Evolutionary conservation across 2,329 filamentous ascomycete genomes (phyloP).

Genomic region (Fusarium mexicanum): DNA sequence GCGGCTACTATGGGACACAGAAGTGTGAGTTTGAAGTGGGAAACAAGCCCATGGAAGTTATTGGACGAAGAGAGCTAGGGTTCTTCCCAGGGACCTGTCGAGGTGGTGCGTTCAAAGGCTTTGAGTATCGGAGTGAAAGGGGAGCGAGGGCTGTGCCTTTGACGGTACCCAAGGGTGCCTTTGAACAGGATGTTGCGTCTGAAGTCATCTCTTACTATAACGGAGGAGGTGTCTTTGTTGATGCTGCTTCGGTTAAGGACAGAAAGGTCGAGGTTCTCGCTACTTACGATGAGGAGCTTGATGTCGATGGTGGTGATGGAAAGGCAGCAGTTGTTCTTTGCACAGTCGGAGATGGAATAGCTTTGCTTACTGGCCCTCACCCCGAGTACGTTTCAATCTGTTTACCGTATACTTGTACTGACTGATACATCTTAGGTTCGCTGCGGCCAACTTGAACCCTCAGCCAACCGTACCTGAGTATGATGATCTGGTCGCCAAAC

Average conservation of each 20-base stretch:
- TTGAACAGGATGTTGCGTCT: constrained; percentile 66
- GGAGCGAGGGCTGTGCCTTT: constrained; percentile 80
- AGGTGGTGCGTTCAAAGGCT: constrained; percentile 87
- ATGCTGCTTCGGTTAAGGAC: constrained; percentile 70
- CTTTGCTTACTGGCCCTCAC: constrained; percentile 86
- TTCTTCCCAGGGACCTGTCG: constrained; percentile 91
- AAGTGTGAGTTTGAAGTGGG: constrained; percentile 94
- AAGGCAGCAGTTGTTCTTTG: constrained; percentile 86
- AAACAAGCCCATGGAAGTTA: constrained; percentile 78
- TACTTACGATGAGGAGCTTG: constrained; percentile 77
- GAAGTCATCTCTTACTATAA: constrained; percentile 87
- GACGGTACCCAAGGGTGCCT: constrained; percentile 68
- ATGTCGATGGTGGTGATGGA: constrained; percentile 78
- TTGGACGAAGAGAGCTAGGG: constrained; percentile 83
- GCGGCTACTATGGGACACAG: constrained; percentile 86
- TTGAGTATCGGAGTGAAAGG: constrained; percentile 87
- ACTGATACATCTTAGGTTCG: constrained; percentile 70
- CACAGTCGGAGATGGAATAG: constrained; percentile 81
- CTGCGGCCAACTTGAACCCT: constrained; percentile 77
- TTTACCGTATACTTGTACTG: no score
- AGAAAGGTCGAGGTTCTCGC: constrained; percentile 83
- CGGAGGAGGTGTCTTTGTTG: constrained; percentile 91
- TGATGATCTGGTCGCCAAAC: constrained; percentile 70
- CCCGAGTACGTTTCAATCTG: constrained; percentile 72
- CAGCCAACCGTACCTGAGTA: constrained; percentile 76